A percentile compares a stretch with the other conserved stretches of the same genome.
Evolutionary conservation across 306 rosid genomes (phyloP).

Genomic region (Cajanus cajan): DNA sequence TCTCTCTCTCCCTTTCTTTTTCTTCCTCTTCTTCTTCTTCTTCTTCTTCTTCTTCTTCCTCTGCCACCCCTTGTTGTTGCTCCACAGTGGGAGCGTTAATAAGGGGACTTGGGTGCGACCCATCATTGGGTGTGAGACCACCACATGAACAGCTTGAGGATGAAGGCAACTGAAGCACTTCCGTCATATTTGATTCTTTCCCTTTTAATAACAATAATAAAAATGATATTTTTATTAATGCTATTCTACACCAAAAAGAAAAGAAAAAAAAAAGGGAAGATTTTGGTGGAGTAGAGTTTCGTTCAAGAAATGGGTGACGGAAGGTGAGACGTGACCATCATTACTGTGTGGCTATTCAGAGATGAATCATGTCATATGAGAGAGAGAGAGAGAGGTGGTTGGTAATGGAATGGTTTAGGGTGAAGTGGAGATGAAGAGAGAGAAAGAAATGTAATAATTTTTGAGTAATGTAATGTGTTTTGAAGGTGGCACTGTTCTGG

Average conservation of each 20-base stretch:
- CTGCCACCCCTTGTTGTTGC: conserved; percentile 32
- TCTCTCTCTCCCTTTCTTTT: conserved; percentile 61
- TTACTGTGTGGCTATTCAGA: conserved; percentile 34
- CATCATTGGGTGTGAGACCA: conserved; percentile 41
- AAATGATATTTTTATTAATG: no score
- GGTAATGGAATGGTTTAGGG: conserved; percentile 37
- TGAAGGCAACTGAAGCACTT: conserved; percentile 88
- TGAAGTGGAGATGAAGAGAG: background rate
- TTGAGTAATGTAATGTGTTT: no score
- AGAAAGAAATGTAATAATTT: background rate
- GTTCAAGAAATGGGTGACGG: conserved; percentile 66
- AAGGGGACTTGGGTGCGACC: conserved; percentile 55
- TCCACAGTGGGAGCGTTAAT: conserved; percentile 50
- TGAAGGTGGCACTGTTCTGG: background rate
- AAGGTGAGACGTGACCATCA: conserved; percentile 71
- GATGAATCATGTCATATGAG: conserved; percentile 22
- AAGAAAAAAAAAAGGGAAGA: conserved; percentile 28
- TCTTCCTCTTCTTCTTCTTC: conserved; percentile 24
- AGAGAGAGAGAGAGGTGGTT: conserved; percentile 23
- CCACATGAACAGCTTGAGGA: conserved; percentile 75
- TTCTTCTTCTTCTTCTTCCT: conserved; percentile 13
- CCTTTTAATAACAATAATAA: background rate
- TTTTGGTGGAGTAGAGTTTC: conserved; percentile 67
- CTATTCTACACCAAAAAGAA: background rate
- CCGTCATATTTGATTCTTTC: conserved; percentile 52